A percentile compares a stretch with the other conserved stretches of the same genome.
phyloP scores from a whole-genome alignment of 768 basidiomycete species.

The Steccherinum ochraceum region DNA sequence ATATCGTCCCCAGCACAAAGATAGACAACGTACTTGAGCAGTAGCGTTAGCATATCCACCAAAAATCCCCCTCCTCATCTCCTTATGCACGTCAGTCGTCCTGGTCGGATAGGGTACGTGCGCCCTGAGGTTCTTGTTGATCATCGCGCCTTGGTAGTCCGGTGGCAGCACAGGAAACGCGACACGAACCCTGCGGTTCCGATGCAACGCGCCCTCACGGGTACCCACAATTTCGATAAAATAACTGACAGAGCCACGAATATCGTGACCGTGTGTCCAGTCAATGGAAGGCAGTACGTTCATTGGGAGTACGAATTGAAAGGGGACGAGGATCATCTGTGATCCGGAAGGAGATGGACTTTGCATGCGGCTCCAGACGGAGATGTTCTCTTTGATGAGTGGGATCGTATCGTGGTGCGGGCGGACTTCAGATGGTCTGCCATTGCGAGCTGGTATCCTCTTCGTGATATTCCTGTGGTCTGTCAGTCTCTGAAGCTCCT shows the following conservation, averaged over 20 bases:
- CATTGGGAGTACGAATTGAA: conserved; percentile 12
- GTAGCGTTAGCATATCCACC: conserved; percentile 13
- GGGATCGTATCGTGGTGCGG: conserved; percentile 2
- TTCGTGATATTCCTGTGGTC: background rate
- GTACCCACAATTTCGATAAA: conserved; percentile 14
- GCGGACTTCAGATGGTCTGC: no score
- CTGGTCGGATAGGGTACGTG: conserved; percentile 15
- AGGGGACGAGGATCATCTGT: conserved; percentile 15
- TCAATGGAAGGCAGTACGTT: conserved; percentile 16
- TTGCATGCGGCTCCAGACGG: conserved; percentile 10
- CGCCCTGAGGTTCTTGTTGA: conserved; percentile 9
- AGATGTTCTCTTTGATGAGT: conserved; percentile 8
- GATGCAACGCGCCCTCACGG: conserved; percentile 12
- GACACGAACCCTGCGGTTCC: conserved; percentile 8
- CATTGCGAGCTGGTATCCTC: no score
- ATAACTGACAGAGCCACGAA: conserved; percentile 4
- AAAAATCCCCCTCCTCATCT: conserved; percentile 15
- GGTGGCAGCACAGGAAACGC: conserved; percentile 13
- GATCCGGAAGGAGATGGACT: conserved; percentile 8
- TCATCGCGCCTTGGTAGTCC: conserved; percentile 8
- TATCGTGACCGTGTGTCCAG: background rate
- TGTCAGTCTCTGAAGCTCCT: no score
- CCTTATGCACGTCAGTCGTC: conserved; percentile 3
- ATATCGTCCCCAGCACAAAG: background rate
- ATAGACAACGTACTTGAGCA: conserved; percentile 8